Evolutionary conservation across 495 filamentous ascomycete species (phyloP).

Genomic region (Podospora sp.): DNA sequence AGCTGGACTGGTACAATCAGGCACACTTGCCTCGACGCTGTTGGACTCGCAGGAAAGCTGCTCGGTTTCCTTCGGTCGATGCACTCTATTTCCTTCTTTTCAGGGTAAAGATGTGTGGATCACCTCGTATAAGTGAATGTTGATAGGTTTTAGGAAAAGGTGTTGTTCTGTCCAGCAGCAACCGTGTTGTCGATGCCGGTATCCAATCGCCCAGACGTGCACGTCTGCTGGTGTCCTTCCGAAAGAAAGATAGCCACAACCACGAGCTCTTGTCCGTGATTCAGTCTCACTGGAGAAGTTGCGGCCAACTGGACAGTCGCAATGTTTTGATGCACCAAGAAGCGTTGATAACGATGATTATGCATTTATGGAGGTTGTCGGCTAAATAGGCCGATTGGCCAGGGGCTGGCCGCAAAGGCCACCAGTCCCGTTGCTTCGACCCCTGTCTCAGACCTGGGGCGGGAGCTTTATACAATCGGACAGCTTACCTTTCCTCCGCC

Average conservation of each 20-base stretch:
- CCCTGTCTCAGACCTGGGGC: constrained; percentile 23
- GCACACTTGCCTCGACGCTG: neutral
- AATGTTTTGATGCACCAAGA: neutral
- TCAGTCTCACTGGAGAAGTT: neutral
- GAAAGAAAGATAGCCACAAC: neutral
- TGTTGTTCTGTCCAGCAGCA: too few species aligned
- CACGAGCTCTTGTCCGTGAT: neutral
- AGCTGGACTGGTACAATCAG: constrained; percentile 6
- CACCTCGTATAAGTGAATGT: too few species aligned
- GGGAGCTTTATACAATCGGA: constrained; percentile 18
- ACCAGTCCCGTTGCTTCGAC: neutral
- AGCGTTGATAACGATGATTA: neutral
- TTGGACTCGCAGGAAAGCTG: neutral
- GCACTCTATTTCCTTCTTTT: neutral
- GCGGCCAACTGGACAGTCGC: neutral
- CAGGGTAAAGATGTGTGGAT: too few species aligned
- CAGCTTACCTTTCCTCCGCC: constrained; percentile 23
- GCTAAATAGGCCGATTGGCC: neutral
- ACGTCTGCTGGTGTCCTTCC: neutral
- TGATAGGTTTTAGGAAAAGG: too few species aligned
- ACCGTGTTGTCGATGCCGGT: neutral
- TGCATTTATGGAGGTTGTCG: constrained; percentile 1
- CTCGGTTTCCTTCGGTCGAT: neutral
- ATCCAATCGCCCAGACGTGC: neutral
- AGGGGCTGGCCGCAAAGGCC: neutral